phyloP scores from a whole-genome alignment of 768 basidiomycete genomes.

The Cystobasidium tubakii region DNA sequence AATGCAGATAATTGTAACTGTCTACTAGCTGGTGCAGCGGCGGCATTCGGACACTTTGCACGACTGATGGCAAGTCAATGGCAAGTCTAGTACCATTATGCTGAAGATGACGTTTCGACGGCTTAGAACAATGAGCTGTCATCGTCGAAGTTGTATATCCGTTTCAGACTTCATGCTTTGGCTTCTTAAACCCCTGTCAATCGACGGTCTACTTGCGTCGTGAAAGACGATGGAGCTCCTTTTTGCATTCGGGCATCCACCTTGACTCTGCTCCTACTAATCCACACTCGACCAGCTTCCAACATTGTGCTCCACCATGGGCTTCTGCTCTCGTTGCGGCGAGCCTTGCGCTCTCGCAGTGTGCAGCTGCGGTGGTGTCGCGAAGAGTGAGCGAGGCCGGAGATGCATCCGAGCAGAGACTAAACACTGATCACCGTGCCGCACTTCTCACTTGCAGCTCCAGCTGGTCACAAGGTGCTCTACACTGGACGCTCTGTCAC shows the following conservation, averaged over 20 bases:
- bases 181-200: background rate
- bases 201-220: conserved; percentile 3
- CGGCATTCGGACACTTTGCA: too few relatives aligned
- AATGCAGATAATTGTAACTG: too few relatives aligned
- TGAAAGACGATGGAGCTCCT: background rate
- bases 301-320: background rate
- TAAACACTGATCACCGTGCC: background rate
- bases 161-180: background rate
- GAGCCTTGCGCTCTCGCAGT: conserved; percentile 9
- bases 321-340: conserved; percentile 29
- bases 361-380: conserved; percentile 12
- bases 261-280: conserved; percentile 15
- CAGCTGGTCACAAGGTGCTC: conserved; percentile 21
- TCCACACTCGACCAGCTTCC: background rate
- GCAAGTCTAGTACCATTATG: too few relatives aligned
- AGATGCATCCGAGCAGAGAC: background rate
- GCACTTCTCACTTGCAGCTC: background rate
- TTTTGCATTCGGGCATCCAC: background rate
- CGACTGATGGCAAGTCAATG: too few relatives aligned
- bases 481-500: conserved; percentile 17
- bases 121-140: too few relatives aligned
- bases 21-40: too few relatives aligned
- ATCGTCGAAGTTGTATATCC: too few relatives aligned
- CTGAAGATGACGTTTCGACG: too few relatives aligned
- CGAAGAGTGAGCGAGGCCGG: conserved; percentile 11